Base-by-base conservation (phyloP, 148 eudicot genomes). In the Rhododendron ovatum region DNA sequence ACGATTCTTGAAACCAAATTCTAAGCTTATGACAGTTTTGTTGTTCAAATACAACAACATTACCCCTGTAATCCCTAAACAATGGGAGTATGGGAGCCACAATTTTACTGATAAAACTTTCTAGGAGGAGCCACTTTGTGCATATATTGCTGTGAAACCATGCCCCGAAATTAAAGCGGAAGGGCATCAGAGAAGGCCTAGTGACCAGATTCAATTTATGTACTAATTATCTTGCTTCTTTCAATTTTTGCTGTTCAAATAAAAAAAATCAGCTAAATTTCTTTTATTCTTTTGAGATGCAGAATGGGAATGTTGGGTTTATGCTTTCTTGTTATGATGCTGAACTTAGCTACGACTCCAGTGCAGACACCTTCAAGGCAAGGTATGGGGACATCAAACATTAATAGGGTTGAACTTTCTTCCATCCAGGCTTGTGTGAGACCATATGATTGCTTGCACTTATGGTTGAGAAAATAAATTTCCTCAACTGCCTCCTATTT, bases 261-360 rank as follows among this genome's bases (percentile, higher is more conserved):
- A 63, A 24, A 63, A 59, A 75, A 45, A 28, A 43, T n/a, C 55
- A 10, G 35, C 30, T 84, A 80, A 88, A 51, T 26, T 33, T 51
- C 48, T 53, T 78, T 33, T 82, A 37, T 85, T 82, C 47, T 78
- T 85, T 67, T 39, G 82, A 85, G 80, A 48, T 93, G 92, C 93
- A 95, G 98, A 95, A 95, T 90, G 99, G 99, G 47, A 91, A 93
- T 89, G 91, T 91, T 80, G 99, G 99, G 74, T 96, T 96, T 86
- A 80, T 95, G 94, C 86, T 96, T 86, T 96, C 99, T 13, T 95
- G 99, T 84, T 96, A 96, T 90, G 99, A 95, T 94, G 99, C 98
- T 87, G 88, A 90, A 76, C 85, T 95, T 63, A 86, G 96, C 88
- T 96, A 96, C 88, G 91, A 94, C 78, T 90, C 90, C 20, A 83